phyloP scores from a whole-genome alignment of 176 grass and related monocot species.

The Pharus latifolius region DNA sequence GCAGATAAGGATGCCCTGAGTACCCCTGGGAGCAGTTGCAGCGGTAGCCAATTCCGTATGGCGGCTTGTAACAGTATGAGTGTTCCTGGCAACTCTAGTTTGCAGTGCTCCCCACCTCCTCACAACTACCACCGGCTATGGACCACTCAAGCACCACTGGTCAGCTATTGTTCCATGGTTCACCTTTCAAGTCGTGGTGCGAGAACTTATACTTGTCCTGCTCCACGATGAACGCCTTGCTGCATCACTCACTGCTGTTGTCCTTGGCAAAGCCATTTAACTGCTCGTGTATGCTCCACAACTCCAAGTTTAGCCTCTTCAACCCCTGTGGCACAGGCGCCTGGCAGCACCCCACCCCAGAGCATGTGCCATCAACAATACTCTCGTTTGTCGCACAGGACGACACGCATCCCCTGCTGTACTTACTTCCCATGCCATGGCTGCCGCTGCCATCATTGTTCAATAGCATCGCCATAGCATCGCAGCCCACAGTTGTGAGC shows the following conservation, averaged over 20 bases:
- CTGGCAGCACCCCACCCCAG: conserved; percentile 41
- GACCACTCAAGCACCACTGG: conserved; percentile 29
- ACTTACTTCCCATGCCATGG: too few species aligned
- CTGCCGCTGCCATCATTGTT: too few species aligned
- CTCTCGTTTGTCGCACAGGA: conserved; percentile 16
- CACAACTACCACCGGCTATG: conserved; percentile 4
- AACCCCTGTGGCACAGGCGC: not conserved
- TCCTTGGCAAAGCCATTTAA: not conserved
- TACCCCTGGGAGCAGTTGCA: conserved; percentile 37
- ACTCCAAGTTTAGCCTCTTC: not conserved
- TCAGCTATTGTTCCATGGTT: not conserved
- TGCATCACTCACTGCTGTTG: not conserved
- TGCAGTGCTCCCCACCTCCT: not conserved
- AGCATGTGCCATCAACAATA: conserved; percentile 1
- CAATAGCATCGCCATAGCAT: not conserved
- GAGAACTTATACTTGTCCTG: not conserved
- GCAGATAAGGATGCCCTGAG: conserved; percentile 22
- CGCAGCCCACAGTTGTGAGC: conserved; percentile 24
- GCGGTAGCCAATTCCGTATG: conserved; percentile 11
- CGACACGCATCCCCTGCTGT: conserved; percentile 16
- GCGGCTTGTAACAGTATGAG: conserved; percentile 7
- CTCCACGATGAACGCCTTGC: conserved; percentile 3
- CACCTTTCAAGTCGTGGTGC: too few species aligned
- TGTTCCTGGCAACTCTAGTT: conserved; percentile 2
- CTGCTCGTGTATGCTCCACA: not conserved